Conservation (phyloP, 2,329 filamentous ascomycete species). For the Colletotrichum sublineola region DNA sequence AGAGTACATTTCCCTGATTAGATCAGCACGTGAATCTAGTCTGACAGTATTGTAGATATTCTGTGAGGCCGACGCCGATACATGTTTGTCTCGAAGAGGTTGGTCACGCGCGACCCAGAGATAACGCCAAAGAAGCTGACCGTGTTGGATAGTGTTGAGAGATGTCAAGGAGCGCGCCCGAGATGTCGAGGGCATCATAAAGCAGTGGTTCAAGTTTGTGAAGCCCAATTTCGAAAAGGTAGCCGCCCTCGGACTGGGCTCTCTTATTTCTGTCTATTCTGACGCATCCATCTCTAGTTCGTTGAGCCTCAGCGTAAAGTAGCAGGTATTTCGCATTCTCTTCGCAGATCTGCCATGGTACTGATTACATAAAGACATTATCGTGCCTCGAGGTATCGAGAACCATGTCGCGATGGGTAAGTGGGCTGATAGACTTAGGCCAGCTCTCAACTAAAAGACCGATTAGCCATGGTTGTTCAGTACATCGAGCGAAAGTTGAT, state of each 20-base stretch:
- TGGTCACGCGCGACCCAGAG: slow-evolving; percentile 51
- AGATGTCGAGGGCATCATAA: slow-evolving; percentile 95
- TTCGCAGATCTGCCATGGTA: not conserved
- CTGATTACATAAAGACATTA: slow-evolving; percentile 74
- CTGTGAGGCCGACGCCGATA: slow-evolving; percentile 94
- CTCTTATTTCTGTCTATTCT: not conserved
- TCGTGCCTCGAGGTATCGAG: slow-evolving; percentile 93
- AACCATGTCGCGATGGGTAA: slow-evolving; percentile 90
- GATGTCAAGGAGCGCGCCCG: slow-evolving; percentile 91
- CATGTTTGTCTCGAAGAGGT: slow-evolving; percentile 91
- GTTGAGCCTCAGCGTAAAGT: slow-evolving; percentile 93
- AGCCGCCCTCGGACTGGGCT: slow-evolving; percentile 29
- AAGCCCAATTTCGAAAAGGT: slow-evolving; percentile 95
- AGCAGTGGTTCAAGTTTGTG: slow-evolving; percentile 97
- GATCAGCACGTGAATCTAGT: not conserved
- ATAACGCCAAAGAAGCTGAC: slow-evolving; percentile 26
- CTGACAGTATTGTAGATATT: slow-evolving; percentile 75
- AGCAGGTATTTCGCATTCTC: slow-evolving; percentile 68
- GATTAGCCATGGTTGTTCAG: slow-evolving; percentile 87
- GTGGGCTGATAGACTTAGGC: slow-evolving; percentile 44
- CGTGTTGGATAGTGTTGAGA: slow-evolving; percentile 72
- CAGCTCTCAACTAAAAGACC: slow-evolving; percentile 17
- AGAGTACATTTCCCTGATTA: slow-evolving; percentile 68
- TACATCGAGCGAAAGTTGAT: slow-evolving; percentile 90
- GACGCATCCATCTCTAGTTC: slow-evolving; percentile 59